Base-by-base conservation (phyloP, 352 stramenopile genomes). In the Pythium brachiatum region DNA sequence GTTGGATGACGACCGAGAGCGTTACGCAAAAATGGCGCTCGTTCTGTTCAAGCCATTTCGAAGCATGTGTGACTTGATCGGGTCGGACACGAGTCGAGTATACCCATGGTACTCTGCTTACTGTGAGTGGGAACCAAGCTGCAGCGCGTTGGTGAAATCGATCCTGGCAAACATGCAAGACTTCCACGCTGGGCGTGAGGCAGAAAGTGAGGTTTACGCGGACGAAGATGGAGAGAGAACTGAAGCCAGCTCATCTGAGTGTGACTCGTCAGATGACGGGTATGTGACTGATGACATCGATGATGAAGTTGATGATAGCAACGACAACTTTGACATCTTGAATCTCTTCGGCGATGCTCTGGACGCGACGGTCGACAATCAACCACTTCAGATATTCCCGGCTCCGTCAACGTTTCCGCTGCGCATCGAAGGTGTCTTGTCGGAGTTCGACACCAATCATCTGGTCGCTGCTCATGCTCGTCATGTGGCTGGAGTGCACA, bases 131-230 rank as follows among this genome's bases (percentile, higher is more conserved):
- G 52, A 57, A 29, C 6, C 12, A 0, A 41, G 2, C 7, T 4
- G 51, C 26, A 54, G n/a, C 2, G 36, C 46, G 2, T 66, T 66
- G 2, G 31, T 43, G 0, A 53, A 47, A 16, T 50, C 34, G 5
- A 67, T 67, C 41, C 46, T 62, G 31, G 2, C 3, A 0, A 67
- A 62, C n/a, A 67, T 67, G 52, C 7, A 67, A 15, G 60, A 67
- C 31, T 67, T 52, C 44, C 29, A 67, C 16, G 20, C 38, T 13
- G 52, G 31, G 8, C 53, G 53, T 18, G 51, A 53, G 3, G 15
- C 31, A 9, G 60, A 66, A 26, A 31, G 38, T 18, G 31, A 66
- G 48, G 23, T 52, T 0, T 11, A 43, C 16, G 2, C 57, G 4
- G 16, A 64, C 0, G 20, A 12, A 16, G 46, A 13, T 41, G 26